Percentiles rank a stretch among this genome's conserved stretches.
phyloP scores from a whole-genome alignment of 371 early-diverging fungal genomes.

The Mortierella polycephala region DNA sequence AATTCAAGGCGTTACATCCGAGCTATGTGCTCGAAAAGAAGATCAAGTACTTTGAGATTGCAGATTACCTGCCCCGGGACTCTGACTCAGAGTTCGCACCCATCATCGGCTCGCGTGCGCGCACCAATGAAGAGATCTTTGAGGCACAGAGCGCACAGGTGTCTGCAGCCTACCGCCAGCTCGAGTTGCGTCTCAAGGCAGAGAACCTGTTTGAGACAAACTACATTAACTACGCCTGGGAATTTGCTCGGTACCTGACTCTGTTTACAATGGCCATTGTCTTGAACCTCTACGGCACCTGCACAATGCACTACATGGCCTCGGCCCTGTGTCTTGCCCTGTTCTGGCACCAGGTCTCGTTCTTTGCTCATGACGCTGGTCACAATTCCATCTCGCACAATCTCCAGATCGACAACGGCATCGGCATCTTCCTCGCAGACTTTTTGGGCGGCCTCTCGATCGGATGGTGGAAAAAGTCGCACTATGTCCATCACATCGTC shows the following conservation, averaged over 20 bases:
- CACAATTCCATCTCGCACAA: constrained; percentile 92
- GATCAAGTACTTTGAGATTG: constrained; percentile 82
- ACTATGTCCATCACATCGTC: constrained; percentile 94
- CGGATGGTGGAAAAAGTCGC: constrained; percentile 97
- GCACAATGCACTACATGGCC: constrained; percentile 67
- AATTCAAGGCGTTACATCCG: constrained; percentile 89
- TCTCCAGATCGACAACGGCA: constrained; percentile 75
- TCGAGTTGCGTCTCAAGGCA: constrained; percentile 71
- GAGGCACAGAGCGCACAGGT: constrained; percentile 37
- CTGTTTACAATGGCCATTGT: constrained; percentile 69
- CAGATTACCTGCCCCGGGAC: constrained; percentile 61
- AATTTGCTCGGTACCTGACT: constrained; percentile 72
- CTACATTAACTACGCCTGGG: constrained; percentile 81
- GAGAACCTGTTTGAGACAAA: constrained; percentile 80
- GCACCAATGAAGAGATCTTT: constrained; percentile 48
- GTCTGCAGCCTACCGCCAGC: constrained; percentile 65
- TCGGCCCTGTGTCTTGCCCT: constrained; percentile 72
- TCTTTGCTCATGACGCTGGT: constrained; percentile 95
- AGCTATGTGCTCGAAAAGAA: constrained; percentile 77
- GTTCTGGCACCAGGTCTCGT: constrained; percentile 95
- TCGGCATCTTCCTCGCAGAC: constrained; percentile 86
- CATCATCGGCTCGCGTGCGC: constrained; percentile 38
- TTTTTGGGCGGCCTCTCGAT: constrained; percentile 89
- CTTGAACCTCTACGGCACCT: constrained; percentile 73
- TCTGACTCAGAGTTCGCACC: constrained; percentile 52